Conservation (phyloP, 2,329 filamentous ascomycete genomes). For the Clarireedia monteithiana region DNA sequence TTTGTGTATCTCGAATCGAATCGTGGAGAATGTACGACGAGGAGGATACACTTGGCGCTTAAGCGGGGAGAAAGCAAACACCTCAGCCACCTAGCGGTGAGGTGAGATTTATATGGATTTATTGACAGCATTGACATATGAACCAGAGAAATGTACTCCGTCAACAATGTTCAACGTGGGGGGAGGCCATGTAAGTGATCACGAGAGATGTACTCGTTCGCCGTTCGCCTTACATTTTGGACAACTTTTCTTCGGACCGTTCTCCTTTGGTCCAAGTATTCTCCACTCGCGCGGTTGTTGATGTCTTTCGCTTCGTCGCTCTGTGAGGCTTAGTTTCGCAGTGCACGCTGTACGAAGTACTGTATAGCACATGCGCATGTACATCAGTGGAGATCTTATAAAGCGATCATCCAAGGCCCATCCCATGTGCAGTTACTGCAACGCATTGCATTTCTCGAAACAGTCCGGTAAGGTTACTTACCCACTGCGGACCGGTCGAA, state of each 20-base stretch:
- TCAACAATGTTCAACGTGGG: not conserved
- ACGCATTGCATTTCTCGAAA: too few relatives aligned
- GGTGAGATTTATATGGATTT: too few relatives aligned
- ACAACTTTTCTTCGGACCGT: too few relatives aligned
- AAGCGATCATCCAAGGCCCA: not conserved
- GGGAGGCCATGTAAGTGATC: not conserved
- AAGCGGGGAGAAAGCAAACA: not conserved
- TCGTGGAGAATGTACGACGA: not conserved
- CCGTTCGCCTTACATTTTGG: too few relatives aligned
- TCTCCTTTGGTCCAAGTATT: not conserved
- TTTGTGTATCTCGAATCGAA: not conserved
- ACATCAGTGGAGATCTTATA: not conserved
- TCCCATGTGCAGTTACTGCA: too few relatives aligned
- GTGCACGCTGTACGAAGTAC: too few relatives aligned
- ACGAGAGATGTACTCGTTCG: not conserved
- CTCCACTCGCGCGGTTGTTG: not conserved
- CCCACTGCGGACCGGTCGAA: too few relatives aligned
- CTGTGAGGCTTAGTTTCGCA: not conserved
- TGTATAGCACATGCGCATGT: not conserved
- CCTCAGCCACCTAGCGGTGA: not conserved
- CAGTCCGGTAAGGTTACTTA: too few relatives aligned
- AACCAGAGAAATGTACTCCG: too few relatives aligned
- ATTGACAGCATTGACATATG: too few relatives aligned
- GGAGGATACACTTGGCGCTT: not conserved
- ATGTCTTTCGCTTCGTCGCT: not conserved